phyloP scores from a whole-genome alignment of 2,329 filamentous ascomycete species.

The Colletotrichum limetticola region DNA sequence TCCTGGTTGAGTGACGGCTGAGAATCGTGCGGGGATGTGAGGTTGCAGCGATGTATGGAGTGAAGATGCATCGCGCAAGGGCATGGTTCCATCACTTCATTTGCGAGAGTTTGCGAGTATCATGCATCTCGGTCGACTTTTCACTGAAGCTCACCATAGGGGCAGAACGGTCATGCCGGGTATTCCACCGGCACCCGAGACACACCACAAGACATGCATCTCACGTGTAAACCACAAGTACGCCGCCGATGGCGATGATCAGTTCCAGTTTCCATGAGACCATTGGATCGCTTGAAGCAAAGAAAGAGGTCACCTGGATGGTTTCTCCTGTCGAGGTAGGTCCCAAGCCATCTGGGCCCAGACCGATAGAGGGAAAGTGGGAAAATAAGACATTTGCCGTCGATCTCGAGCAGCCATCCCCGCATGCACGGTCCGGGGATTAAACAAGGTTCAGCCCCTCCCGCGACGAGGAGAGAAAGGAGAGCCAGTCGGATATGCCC shows the following conservation, averaged over 20 bases:
- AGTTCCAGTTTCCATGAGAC: neutral
- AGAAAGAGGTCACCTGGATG: conserved; percentile 9
- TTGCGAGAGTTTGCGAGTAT: conserved; percentile 1
- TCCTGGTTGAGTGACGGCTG: neutral
- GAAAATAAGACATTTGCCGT: conserved; percentile 11
- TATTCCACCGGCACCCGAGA: neutral
- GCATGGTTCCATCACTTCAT: conserved; percentile 4
- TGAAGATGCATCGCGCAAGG: neutral
- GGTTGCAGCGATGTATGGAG: neutral
- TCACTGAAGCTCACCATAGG: neutral
- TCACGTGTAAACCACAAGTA: conserved; percentile 9
- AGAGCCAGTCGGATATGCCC: conserved; percentile 16
- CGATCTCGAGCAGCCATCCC: conserved; percentile 16
- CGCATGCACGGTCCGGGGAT: conserved; percentile 28
- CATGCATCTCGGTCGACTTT: conserved; percentile 3
- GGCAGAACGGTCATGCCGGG: neutral
- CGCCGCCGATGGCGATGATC: neutral
- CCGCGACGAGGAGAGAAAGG: neutral
- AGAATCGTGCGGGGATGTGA: conserved; percentile 1
- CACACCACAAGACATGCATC: conserved; percentile 3
- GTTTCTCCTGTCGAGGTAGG: neutral
- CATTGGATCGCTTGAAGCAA: conserved; percentile 21
- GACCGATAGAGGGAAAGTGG: neutral
- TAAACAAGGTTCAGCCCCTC: conserved; percentile 35
- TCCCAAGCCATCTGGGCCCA: neutral